These are phyloP conservation scores for Blepharisma japonicum DNA, from an alignment of 73 alveolate species.

Conservation along the genomic window DNA sequence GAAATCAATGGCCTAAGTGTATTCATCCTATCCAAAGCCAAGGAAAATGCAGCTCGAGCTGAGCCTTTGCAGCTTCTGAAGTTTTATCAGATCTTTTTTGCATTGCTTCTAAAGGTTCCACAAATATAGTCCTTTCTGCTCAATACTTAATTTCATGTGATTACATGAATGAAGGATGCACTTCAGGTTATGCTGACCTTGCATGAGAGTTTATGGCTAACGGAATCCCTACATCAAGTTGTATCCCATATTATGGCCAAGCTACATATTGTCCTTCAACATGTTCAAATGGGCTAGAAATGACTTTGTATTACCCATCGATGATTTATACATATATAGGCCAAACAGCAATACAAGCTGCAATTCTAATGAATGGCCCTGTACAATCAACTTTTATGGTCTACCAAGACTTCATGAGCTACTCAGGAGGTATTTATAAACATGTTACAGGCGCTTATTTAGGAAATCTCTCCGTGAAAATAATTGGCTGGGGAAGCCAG, in stretches of 20 bases:
- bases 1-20: constrained; percentile 56
- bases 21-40: constrained; percentile 69
- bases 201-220: constrained; percentile 62
- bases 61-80: constrained; percentile 97
- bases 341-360: not conserved
- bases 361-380: not conserved
- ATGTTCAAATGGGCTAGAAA: not conserved
- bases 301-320: not conserved
- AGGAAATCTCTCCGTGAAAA: constrained; percentile 87
- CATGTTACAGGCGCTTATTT: constrained; percentile 62
- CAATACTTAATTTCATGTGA: constrained; percentile 70
- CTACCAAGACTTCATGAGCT: constrained; percentile 81
- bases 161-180: constrained; percentile 68
- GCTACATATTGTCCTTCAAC: not conserved
- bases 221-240: not conserved
- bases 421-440: constrained; percentile 70
- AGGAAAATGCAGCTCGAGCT: constrained; percentile 94
- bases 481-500: constrained; percentile 85
- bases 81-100: constrained; percentile 92
- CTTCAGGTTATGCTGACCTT: constrained; percentile 78
- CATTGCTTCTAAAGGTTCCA: constrained; percentile 60
- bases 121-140: constrained; percentile 63
- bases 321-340: not conserved
- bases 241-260: not conserved
- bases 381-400: constrained; percentile 63